A percentile compares a stretch with the other conserved stretches of the same genome.
Conservation (phyloP, 306 rosid genomes). For the Cercis canadensis region DNA sequence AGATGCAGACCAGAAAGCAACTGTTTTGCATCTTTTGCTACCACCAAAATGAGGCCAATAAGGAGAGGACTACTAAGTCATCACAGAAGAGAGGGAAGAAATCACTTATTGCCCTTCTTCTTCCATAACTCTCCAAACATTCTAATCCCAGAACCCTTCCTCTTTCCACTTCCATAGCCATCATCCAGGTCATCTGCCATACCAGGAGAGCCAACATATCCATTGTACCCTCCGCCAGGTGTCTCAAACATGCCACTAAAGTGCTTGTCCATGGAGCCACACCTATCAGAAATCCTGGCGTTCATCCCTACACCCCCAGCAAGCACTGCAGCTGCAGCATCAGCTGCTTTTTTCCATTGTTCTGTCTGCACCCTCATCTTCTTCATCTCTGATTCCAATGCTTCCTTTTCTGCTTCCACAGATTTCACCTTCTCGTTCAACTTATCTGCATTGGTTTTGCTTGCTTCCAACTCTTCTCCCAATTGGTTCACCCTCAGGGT, state of each 20-base stretch:
- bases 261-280: constrained; percentile 90
- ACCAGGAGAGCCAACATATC: constrained; percentile 74
- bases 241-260: constrained; percentile 64
- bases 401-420: constrained; percentile 63
- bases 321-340: constrained; percentile 89
- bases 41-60: constrained; percentile 35
- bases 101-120: constrained; percentile 76
- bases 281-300: constrained; percentile 72
- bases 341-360: constrained; percentile 93
- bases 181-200: constrained; percentile 69
- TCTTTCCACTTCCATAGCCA: constrained; percentile 68
- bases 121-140: constrained; percentile 90
- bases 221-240: constrained; percentile 63
- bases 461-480: constrained; percentile 61
- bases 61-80: constrained; percentile 16
- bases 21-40: constrained; percentile 45
- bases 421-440: constrained; percentile 59
- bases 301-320: constrained; percentile 72
- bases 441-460: constrained; percentile 45
- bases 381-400: constrained; percentile 77
- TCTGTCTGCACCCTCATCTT: constrained; percentile 85
- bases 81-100: background rate
- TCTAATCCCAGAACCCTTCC: constrained; percentile 80
- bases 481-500: constrained; percentile 46
- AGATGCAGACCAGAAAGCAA: constrained; percentile 57